Conservation (phyloP, 2,329 filamentous ascomycete species). For the Botrytis hyacinthi region DNA sequence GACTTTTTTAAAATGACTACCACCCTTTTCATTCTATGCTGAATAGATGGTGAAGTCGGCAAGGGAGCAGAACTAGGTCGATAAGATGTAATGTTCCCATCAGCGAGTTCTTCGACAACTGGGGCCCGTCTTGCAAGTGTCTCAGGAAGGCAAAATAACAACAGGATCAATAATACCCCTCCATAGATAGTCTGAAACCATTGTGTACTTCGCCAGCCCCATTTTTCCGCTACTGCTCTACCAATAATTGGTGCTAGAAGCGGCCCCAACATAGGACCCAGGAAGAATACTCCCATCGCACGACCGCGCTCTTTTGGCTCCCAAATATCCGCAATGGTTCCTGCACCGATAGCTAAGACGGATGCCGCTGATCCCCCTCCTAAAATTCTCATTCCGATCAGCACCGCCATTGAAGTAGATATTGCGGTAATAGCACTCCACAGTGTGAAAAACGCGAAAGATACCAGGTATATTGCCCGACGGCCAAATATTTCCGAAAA, state of each 20-base stretch:
- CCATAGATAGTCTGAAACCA: conserved; percentile 77
- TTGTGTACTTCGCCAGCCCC: conserved; percentile 74
- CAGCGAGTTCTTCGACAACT: not conserved
- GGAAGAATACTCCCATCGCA: conserved; percentile 82
- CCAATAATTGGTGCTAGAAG: conserved; percentile 75
- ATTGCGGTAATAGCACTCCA: conserved; percentile 70
- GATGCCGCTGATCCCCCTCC: conserved; percentile 75
- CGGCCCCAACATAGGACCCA: conserved; percentile 74
- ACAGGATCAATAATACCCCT: conserved; percentile 51
- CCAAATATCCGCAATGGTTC: conserved; percentile 81
- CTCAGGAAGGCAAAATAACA: conserved; percentile 64
- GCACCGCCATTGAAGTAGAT: conserved; percentile 68
- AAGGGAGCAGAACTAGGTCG: not conserved
- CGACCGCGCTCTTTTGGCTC: conserved; percentile 67
- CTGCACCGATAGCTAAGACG: conserved; percentile 79
- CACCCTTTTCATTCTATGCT: conserved; percentile 53
- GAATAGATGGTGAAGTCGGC: conserved; percentile 55
- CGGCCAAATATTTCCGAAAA: conserved; percentile 74
- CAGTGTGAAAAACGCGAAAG: conserved; percentile 69
- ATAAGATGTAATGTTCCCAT: not conserved
- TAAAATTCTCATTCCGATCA: conserved; percentile 73
- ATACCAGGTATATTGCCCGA: conserved; percentile 74
- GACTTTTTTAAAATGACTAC: conserved; percentile 55
- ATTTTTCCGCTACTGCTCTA: conserved; percentile 64
- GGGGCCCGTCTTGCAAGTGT: conserved; percentile 45